These are phyloP conservation scores for Picea abies DNA, from an alignment of 83 land plant species.

Conservation along the genomic window DNA sequence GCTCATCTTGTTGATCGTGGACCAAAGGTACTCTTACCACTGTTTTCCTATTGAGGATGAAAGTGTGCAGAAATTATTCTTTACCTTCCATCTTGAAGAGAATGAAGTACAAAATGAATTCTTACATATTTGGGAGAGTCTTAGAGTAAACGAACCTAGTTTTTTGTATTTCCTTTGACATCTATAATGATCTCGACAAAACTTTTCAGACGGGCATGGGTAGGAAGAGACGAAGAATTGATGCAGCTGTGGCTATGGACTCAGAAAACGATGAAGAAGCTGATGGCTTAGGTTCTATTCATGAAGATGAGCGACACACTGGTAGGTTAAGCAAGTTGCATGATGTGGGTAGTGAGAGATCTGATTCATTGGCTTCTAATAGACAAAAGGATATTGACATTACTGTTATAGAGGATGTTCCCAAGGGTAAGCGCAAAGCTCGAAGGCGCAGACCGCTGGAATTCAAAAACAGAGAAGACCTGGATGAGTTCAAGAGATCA, in stretches of 20 bases:
- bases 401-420: slow-evolving; percentile 52
- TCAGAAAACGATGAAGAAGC: slow-evolving; percentile 46
- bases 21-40: slow-evolving; percentile 50
- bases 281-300: slow-evolving; percentile 15
- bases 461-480: slow-evolving; percentile 38
- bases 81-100: not conserved
- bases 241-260: slow-evolving; percentile 32
- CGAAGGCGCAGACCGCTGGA: slow-evolving; percentile 63
- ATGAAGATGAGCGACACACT: slow-evolving; percentile 11
- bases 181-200: not conserved
- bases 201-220: slow-evolving; percentile 48
- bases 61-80: not conserved
- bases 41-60: not conserved
- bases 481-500: slow-evolving; percentile 23
- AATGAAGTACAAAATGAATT: not conserved
- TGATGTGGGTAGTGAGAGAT: slow-evolving; percentile 7
- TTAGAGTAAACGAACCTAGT: not conserved
- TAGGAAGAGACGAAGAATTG: slow-evolving; percentile 62
- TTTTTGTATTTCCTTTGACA: not conserved
- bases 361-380: slow-evolving; percentile 10
- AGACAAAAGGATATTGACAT: slow-evolving; percentile 22
- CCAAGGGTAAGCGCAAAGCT: slow-evolving; percentile 77
- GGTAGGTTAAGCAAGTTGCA: slow-evolving; percentile 1
- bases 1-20: slow-evolving; percentile 76
- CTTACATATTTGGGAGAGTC: not conserved